phyloP scores from a whole-genome alignment of 2,329 filamentous ascomycete species.

The Pyrenophora seminiperda region DNA sequence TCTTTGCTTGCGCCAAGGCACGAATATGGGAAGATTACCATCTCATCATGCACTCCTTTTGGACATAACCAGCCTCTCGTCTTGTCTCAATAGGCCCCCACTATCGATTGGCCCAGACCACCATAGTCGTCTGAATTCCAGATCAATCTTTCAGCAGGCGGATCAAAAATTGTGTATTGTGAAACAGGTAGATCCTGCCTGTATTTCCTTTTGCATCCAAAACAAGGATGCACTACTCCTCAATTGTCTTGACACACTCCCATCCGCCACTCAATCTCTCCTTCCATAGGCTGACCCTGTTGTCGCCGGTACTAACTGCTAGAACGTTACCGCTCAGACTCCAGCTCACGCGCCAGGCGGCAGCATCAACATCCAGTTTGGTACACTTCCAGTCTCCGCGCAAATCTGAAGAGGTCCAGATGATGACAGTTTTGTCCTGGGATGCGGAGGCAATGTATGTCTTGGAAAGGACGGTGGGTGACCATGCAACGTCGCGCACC shows the following conservation, averaged over 20 bases:
- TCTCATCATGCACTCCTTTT: too few species aligned
- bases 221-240: slow-evolving; percentile 63
- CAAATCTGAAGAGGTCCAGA: slow-evolving; percentile 73
- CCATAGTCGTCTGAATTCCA: too few species aligned
- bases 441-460: slow-evolving; percentile 95
- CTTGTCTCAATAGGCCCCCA: too few species aligned
- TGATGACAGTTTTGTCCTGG: slow-evolving; percentile 95
- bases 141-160: too few species aligned
- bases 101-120: too few species aligned
- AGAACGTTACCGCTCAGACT: slow-evolving; percentile 95
- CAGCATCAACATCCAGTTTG: slow-evolving; percentile 82
- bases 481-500: slow-evolving; percentile 98
- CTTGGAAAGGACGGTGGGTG: slow-evolving; percentile 90
- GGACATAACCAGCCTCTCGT: too few species aligned
- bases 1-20: too few species aligned
- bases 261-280: slow-evolving; percentile 95
- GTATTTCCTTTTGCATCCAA: too few species aligned
- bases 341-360: slow-evolving; percentile 97
- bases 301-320: slow-evolving; percentile 90
- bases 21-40: too few species aligned
- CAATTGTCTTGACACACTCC: slow-evolving; percentile 96
- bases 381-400: slow-evolving; percentile 80
- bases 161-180: too few species aligned
- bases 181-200: too few species aligned
- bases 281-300: slow-evolving; percentile 98